Evolutionary conservation across 75 land plant genomes (phyloP).

Genomic region (Adiantum capillusveneris): DNA sequence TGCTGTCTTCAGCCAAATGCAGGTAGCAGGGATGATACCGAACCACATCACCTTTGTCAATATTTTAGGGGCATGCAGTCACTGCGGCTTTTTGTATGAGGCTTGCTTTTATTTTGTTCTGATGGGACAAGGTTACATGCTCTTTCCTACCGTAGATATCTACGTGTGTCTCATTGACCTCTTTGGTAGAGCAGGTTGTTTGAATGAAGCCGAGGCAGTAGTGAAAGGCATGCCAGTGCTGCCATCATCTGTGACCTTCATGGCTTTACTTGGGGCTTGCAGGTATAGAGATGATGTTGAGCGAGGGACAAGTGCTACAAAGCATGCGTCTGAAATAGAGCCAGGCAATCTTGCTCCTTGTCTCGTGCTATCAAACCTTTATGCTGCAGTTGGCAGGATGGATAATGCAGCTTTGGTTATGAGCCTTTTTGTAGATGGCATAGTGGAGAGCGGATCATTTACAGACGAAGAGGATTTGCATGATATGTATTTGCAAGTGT

Average conservation of each 20-base stretch:
- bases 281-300: background rate
- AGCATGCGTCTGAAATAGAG: background rate
- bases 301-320: background rate
- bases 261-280: constrained; percentile 7
- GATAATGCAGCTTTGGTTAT: background rate
- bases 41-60: constrained; percentile 1
- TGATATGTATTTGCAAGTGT: too few relatives aligned
- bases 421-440: too few relatives aligned
- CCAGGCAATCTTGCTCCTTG: background rate
- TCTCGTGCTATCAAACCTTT: constrained; percentile 1
- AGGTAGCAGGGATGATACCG: background rate
- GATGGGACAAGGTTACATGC: background rate
- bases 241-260: background rate
- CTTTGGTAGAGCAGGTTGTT: background rate
- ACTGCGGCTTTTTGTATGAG: constrained; percentile 14
- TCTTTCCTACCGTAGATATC: background rate
- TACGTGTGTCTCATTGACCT: constrained; percentile 3
- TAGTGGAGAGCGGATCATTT: too few relatives aligned
- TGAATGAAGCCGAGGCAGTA: background rate
- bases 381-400: background rate
- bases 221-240: background rate
- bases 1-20: background rate
- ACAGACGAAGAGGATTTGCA: too few relatives aligned
- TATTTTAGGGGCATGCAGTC: constrained; percentile 13
- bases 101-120: background rate